Conservation (phyloP, 202 grass and related monocot species). For the Setaria viridis region DNA sequence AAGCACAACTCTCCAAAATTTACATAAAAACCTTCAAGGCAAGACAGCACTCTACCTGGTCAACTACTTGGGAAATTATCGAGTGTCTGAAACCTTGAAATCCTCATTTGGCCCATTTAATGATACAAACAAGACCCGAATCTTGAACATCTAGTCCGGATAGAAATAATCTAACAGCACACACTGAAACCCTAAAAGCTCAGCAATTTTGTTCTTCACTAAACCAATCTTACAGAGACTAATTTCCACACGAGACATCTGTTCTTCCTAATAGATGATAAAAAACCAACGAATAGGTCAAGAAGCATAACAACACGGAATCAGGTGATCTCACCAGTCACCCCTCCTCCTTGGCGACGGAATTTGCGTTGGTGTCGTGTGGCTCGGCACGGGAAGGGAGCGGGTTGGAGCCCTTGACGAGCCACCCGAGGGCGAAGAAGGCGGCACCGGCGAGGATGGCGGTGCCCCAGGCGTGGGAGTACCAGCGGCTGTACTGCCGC, state of each 20-base stretch:
- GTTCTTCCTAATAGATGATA: not conserved
- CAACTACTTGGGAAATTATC: not conserved
- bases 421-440: slow-evolving; percentile 89
- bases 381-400: slow-evolving; percentile 63
- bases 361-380: not conserved
- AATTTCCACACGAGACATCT: not conserved
- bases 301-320: not conserved
- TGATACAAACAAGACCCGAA: not conserved
- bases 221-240: not conserved
- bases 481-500: slow-evolving; percentile 92
- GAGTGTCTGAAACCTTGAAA: not conserved
- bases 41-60: not conserved
- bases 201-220: not conserved
- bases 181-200: not conserved
- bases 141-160: not conserved
- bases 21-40: not conserved
- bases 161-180: not conserved
- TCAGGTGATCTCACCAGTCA: slow-evolving; percentile 35
- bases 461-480: slow-evolving; percentile 94
- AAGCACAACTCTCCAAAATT: not conserved
- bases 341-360: slow-evolving; percentile 23
- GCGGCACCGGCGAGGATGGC: slow-evolving; percentile 86
- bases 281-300: not conserved
- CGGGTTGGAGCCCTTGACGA: slow-evolving; percentile 92
- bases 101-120: not conserved